Conservation (phyloP, 352 stramenopile species). For the Globisporangium polare region DNA sequence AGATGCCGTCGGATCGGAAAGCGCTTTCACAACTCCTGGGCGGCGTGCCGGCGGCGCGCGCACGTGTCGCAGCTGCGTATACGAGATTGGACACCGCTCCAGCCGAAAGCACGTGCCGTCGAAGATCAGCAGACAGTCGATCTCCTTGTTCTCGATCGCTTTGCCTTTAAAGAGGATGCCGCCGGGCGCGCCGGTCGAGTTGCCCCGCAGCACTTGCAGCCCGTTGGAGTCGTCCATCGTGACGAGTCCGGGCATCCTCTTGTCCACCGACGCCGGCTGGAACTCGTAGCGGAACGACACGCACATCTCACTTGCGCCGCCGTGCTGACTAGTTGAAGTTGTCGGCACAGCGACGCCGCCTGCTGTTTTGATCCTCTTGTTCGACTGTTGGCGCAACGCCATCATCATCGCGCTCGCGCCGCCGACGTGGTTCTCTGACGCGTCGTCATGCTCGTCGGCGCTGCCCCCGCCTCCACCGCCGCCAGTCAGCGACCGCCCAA, state of each 20-base stretch:
- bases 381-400: not conserved
- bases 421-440: slow-evolving; percentile 1
- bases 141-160: slow-evolving; percentile 70
- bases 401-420: slow-evolving; percentile 8
- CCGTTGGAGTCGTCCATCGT: slow-evolving; percentile 52
- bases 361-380: not conserved
- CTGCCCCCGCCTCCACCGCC: not conserved
- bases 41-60: slow-evolving; percentile 29
- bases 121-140: slow-evolving; percentile 80
- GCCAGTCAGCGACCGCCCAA: slow-evolving; percentile 41
- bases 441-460: not conserved
- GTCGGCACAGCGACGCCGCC: not conserved
- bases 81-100: slow-evolving; percentile 64
- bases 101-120: slow-evolving; percentile 62
- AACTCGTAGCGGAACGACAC: slow-evolving; percentile 82
- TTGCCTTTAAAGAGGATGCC: slow-evolving; percentile 83
- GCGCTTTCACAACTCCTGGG: not conserved
- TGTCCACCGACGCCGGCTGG: slow-evolving; percentile 76
- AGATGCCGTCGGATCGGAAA: not conserved
- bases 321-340: not conserved
- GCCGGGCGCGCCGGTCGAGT: slow-evolving; percentile 40
- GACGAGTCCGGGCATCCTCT: slow-evolving; percentile 56
- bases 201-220: slow-evolving; percentile 64
- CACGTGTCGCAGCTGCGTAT: slow-evolving; percentile 72
- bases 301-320: slow-evolving; percentile 26